Base-by-base conservation (phyloP, 1,139 yeast species). In the Pichia sp. region DNA sequence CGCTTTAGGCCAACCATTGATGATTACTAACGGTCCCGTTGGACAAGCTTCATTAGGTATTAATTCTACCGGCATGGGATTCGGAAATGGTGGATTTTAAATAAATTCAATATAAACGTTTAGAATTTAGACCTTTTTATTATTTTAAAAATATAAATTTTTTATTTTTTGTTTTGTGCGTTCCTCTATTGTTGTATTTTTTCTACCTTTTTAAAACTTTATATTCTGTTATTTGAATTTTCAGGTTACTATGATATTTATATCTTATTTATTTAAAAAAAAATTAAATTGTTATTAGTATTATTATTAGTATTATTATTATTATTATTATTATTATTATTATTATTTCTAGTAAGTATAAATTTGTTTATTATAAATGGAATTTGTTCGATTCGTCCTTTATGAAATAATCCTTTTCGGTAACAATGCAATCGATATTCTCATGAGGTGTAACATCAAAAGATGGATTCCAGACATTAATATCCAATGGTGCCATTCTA, bases 401-500 rank as follows among this genome's bases (percentile, higher is more conserved):
- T 10, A 63, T 61, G 46, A 69, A 67, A 7, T 76, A 86, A 4
- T 76, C 76, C 40, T 74, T 69, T 62, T 92, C 97, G 1, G 97
- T 90, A 29, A 90, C 87, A 51, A 92, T 87, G 47, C 89, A 86
- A 58, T 89, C 96, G 46, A 92, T 87, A 40, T 83, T 68, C 39
- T 72, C 73, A 57, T 82, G 80, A 0, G 96, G 96, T 7, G 97
- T 87, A 11, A 92, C 90, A 61, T 92, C 98, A 58, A 92, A 92
- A 0, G 97, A 85, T 1, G 98, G 98, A 58, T 92, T 92, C 97
- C 97, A 92, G 1, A 87, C 96, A 3, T 74, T 69, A 34, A 90
- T 84, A 0, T 84, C 86, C 2, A 86, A 85, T 2, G 97, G 94
- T 0, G 96, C 96, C 46, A 86, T 76, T 30, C 87, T 85, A n/a